Conservation (phyloP, 441 rosid species). For the Hura crepitans region DNA sequence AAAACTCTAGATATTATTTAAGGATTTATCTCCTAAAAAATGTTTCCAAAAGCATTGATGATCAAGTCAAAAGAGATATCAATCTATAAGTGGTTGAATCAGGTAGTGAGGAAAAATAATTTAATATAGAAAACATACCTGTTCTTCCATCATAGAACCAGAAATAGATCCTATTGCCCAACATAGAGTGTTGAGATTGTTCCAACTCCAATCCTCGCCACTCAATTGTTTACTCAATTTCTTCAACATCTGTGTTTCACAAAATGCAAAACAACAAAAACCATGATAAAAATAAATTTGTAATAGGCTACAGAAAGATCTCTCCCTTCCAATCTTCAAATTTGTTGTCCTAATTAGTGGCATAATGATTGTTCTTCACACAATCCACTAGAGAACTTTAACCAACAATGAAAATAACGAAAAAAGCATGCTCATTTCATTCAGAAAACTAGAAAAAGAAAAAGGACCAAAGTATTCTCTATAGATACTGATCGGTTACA, state of each 20-base stretch:
- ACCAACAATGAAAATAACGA: background rate
- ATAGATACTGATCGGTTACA: background rate
- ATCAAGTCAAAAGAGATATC: no score
- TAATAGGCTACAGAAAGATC: background rate
- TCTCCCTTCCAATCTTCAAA: background rate
- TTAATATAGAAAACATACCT: slow-evolving; percentile 43
- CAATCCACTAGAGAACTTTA: background rate
- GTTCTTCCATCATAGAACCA: slow-evolving; percentile 99
- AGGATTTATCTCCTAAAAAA: background rate
- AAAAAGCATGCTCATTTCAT: background rate
- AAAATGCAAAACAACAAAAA: slow-evolving; percentile 17
- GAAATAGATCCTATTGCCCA: slow-evolving; percentile 99
- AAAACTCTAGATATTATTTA: no score
- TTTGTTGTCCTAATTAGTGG: background rate
- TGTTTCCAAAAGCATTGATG: background rate
- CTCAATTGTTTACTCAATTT: slow-evolving; percentile 92
- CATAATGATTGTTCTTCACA: background rate
- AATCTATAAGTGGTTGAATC: background rate
- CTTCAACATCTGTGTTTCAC: slow-evolving; percentile 67
- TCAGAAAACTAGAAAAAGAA: background rate
- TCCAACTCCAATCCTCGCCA: slow-evolving; percentile 99
- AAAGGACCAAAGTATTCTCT: background rate
- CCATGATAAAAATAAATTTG: background rate
- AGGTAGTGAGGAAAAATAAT: background rate
- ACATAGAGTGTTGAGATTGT: slow-evolving; percentile 91